phyloP scores from a whole-genome alignment of 768 basidiomycete species.

The Tubosaeta sp. region DNA sequence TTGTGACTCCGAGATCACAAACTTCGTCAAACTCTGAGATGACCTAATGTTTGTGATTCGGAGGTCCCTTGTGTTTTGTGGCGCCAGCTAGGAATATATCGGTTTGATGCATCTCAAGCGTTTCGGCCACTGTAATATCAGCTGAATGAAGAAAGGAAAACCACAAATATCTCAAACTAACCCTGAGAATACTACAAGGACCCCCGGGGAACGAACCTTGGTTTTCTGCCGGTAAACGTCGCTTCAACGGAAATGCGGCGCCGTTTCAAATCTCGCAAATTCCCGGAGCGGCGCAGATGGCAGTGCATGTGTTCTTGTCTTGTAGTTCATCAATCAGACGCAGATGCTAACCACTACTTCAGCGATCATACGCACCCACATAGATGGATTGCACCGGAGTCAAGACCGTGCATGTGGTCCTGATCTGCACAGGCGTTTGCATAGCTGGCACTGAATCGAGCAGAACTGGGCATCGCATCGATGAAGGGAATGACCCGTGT shows the following conservation, averaged over 20 bases:
- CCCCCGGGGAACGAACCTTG: conserved; percentile 38
- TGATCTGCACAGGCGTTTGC: conserved; percentile 45
- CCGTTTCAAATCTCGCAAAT: conserved; percentile 55
- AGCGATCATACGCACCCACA: conserved; percentile 43
- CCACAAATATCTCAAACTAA: conserved; percentile 12
- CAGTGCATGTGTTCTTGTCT: conserved; percentile 52
- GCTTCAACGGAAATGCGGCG: conserved; percentile 56
- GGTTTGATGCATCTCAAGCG: conserved; percentile 46
- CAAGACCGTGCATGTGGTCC: conserved; percentile 52
- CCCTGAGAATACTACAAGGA: conserved; percentile 49
- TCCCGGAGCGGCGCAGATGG: conserved; percentile 41
- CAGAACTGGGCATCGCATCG: conserved; percentile 50
- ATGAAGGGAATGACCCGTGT: conserved; percentile 43
- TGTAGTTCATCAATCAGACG: not conserved
- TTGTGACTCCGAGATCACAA: too few species aligned
- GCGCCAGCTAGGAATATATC: conserved; percentile 32
- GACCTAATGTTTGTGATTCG: too few species aligned
- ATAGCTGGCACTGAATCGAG: conserved; percentile 51
- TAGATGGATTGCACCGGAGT: conserved; percentile 40
- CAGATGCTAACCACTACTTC: not conserved
- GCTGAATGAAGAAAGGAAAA: not conserved
- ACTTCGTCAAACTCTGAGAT: too few species aligned
- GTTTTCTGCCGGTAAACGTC: conserved; percentile 60
- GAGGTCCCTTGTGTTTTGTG: conserved; percentile 40
- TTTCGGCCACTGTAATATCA: conserved; percentile 38